Percentiles rank a stretch among this genome's conserved stretches.
phyloP scores from a whole-genome alignment of 306 rosid species.

The Malus domestica region ASM211411v1 NC_041796.1:25692001-25692500 shows the following conservation, averaged over 20 bases:
- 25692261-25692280: background rate
- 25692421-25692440: conserved; percentile 73
- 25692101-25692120: conserved; percentile 82
- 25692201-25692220: conserved; percentile 63
- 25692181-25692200: conserved; percentile 71
- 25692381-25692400: conserved; percentile 67
- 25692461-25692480: conserved; percentile 14
- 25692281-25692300: background rate
- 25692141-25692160: conserved; percentile 80
- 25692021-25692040: background rate
- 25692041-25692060: background rate
- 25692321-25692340: conserved; percentile 10
- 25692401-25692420: conserved; percentile 57
- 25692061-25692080: background rate
- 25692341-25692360: conserved; percentile 87
- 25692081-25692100: conserved; percentile 59
- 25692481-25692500: conserved; percentile 11
- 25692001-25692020: background rate
- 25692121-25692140: conserved; percentile 73
- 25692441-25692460: conserved; percentile 36
- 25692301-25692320: background rate
- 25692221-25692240: conserved; percentile 17
- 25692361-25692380: conserved; percentile 89
- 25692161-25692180: conserved; percentile 74
- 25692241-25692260: background rate